Conservation (phyloP, 805 yeast species). For the Starmerella kuoi region DNA sequence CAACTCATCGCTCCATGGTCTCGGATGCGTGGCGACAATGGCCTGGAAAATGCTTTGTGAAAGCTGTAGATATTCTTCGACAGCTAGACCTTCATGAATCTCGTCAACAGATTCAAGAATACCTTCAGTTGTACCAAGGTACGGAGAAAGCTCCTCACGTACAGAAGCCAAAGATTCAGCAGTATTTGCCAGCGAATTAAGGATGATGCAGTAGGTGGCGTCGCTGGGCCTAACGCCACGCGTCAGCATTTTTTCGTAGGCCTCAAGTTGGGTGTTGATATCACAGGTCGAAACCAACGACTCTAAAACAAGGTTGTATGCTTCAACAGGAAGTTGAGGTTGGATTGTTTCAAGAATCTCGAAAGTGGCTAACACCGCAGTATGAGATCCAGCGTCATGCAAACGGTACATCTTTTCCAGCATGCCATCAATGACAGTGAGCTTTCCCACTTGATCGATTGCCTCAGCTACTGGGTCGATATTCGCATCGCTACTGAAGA, state of each 20-base stretch:
- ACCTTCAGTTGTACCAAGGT: conserved; percentile 15
- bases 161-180: conserved; percentile 12
- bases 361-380: conserved; percentile 11
- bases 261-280: conserved; percentile 22
- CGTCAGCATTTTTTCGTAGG: conserved; percentile 24
- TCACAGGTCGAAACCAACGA: conserved; percentile 20
- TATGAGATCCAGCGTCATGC: conserved; percentile 15
- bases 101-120: conserved; percentile 24
- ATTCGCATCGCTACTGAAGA: not conserved
- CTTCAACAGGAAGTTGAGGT: conserved; percentile 16
- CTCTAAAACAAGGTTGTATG: conserved; percentile 22
- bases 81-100: conserved; percentile 21
- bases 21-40: conserved; percentile 7
- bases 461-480: conserved; percentile 4
- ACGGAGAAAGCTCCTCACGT: conserved; percentile 6
- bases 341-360: conserved; percentile 7
- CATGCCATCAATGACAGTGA: conserved; percentile 3
- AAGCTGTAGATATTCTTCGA: conserved; percentile 20
- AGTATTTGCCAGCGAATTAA: conserved; percentile 21
- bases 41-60: conserved; percentile 17
- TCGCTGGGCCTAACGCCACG: conserved; percentile 22
- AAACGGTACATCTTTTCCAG: conserved; percentile 14
- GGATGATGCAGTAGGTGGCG: conserved; percentile 24
- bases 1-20: not conserved
- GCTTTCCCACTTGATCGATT: conserved; percentile 5